A percentile compares a stretch with the other conserved stretches of the same genome.
These are phyloP conservation scores for Penicillium oxalicum DNA, from an alignment of 2,329 filamentous ascomycete genomes.

Conservation along the genomic window DNA sequence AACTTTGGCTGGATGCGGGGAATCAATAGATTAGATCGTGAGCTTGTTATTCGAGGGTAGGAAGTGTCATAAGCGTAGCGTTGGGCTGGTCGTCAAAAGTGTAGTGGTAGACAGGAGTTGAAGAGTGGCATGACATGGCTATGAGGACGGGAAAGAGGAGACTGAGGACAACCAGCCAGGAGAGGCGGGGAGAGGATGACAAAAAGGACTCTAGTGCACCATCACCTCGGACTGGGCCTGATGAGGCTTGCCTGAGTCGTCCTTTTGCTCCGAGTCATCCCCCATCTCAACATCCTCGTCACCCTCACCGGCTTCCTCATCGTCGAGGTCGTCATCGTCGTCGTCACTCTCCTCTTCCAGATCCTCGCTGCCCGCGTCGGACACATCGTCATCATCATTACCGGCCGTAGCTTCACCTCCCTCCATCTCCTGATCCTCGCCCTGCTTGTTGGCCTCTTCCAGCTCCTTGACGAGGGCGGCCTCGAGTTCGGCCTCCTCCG, in stretches of 20 bases:
- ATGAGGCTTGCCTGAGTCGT: conserved; percentile 28
- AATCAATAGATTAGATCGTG: background rate
- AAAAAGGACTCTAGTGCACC: conserved; percentile 37
- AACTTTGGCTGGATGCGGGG: conserved; percentile 11
- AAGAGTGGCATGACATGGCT: background rate
- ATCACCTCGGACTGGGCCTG: conserved; percentile 41
- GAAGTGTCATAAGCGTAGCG: conserved; percentile 26
- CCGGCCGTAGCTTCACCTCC: conserved; percentile 55
- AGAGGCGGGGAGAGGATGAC: background rate
- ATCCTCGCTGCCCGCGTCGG: conserved; percentile 71
- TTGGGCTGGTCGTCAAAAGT: conserved; percentile 27
- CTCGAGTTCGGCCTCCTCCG: conserved; percentile 75
- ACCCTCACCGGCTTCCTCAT: conserved; percentile 55
- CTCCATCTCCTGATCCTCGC: conserved; percentile 67
- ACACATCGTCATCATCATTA: conserved; percentile 60
- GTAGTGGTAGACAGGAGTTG: conserved; percentile 16
- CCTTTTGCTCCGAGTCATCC: conserved; percentile 45
- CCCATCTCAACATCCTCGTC: conserved; percentile 55
- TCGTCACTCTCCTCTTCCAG: conserved; percentile 71
- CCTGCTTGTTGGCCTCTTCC: conserved; percentile 43
- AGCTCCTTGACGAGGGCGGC: conserved; percentile 53
- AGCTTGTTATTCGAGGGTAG: conserved; percentile 4
- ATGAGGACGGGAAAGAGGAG: no score
- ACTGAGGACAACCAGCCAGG: background rate
- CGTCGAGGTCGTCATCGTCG: conserved; percentile 63